These are phyloP conservation scores for Avena atlantica DNA, from an alignment of 176 grass and related monocot genomes.

Conservation along the genomic window DNA sequence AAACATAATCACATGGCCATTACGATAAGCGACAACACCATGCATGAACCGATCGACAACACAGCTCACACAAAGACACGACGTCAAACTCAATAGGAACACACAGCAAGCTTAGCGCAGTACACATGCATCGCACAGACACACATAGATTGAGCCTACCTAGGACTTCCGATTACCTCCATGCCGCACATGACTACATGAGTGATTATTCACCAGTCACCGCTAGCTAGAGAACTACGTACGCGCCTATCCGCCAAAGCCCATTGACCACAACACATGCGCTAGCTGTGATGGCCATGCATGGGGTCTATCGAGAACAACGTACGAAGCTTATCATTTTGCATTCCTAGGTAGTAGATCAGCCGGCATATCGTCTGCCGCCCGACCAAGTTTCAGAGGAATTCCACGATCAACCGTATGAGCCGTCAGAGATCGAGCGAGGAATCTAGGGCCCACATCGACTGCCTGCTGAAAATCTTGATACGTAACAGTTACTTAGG, in stretches of 20 bases:
- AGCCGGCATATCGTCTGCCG: background rate
- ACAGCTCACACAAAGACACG: too few species aligned
- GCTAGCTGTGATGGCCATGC: background rate
- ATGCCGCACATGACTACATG: background rate
- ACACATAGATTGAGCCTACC: background rate
- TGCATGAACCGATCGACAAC: too few species aligned
- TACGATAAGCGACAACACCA: too few species aligned
- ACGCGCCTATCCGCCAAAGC: too few species aligned
- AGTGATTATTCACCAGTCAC: background rate
- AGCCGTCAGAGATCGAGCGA: background rate
- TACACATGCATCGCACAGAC: background rate
- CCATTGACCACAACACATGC: too few species aligned
- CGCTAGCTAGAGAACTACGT: too few species aligned
- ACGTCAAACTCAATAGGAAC: too few species aligned
- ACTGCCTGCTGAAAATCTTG: background rate
- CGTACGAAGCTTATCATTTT: background rate
- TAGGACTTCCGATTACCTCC: background rate
- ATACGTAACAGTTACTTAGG: background rate
- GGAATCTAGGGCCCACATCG: conserved; percentile 3
- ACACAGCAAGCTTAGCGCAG: too few species aligned
- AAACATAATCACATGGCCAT: too few species aligned
- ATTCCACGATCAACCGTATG: background rate
- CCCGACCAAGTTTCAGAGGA: conserved; percentile 4
- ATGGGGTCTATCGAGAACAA: background rate
- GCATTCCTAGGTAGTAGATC: background rate